Base-by-base conservation (phyloP, 805 yeast genomes). In the Hanseniaspora singularis region DNA sequence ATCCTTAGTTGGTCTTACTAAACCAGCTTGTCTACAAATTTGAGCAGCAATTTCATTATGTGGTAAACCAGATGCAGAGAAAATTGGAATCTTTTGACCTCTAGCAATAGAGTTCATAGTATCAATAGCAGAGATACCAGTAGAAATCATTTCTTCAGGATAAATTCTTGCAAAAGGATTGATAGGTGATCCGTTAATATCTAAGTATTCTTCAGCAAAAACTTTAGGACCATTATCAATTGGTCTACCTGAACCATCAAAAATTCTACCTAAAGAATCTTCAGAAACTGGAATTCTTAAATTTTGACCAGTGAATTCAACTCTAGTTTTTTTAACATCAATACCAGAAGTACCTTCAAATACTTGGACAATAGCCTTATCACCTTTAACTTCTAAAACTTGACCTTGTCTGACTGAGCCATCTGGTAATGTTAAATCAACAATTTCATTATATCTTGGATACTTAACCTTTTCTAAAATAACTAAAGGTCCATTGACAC, bases 21-120 rank as follows among this genome's bases (percentile, higher is more conserved):
- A 75, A 57, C 97, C 96, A 33, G 99, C 98, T 72, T 92, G 99
- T 73, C 99, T 87, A 75, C 97, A 89, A 65, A 92, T 89, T 69
- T 92, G 99, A 38, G 99, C 99, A 51, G 99, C 99, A 70, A 92
- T 89, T 69, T 92, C 99, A 64, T 92, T 92, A 69, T 92, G 99
- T 50, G 99, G 99, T 64, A 92, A 77, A 73, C 99, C 99, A 46
- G 97, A 87, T 40, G 98, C 98, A 47, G 96, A 86, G 71, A 92
- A 92, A 65, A 92, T 94, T 47, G 99, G 99, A 64, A 92, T 92
- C 72, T 92, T 92, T 72, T 92, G 99, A 56, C 99, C 99, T 76
- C 99, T 85, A 51, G 99, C 99, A 73, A 92, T 92, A 37, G 98
- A 89, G 70, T 92, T 94, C 98, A 92, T 92, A 49, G 96, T 88